Evolutionary conservation across 257 asterid species (phyloP).

Genomic region (Nicotiana knightiana): DNA sequence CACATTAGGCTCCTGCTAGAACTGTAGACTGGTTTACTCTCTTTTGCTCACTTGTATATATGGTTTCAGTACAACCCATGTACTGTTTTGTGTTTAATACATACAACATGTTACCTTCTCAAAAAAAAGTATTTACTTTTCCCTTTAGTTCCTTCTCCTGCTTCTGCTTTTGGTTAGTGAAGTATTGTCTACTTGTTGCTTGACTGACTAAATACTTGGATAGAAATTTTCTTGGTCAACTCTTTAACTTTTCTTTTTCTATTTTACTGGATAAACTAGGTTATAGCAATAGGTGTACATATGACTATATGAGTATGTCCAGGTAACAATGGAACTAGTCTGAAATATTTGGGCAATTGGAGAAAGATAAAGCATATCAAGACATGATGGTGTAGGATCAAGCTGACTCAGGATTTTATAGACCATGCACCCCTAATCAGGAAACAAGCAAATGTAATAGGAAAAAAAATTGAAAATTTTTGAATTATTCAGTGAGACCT

Average conservation of each 20-base stretch:
- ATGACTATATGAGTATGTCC: not conserved
- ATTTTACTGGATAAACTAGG: not conserved
- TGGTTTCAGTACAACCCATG: no score
- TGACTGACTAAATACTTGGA: not conserved
- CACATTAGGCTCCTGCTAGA: no score
- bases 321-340: not conserved
- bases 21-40: no score
- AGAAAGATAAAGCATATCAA: not conserved
- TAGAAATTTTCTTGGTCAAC: not conserved
- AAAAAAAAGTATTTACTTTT: not conserved
- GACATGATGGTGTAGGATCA: not conserved
- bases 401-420: slow-evolving; percentile 11
- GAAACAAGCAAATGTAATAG: not conserved
- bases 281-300: not conserved
- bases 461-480: not conserved
- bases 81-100: no score
- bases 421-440: not conserved
- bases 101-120: no score
- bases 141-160: not conserved
- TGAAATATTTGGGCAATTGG: not conserved
- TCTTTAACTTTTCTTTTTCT: not conserved
- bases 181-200: not conserved
- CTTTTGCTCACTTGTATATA: no score
- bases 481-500: slow-evolving; percentile 26
- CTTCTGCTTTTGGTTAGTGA: not conserved